phyloP scores from a whole-genome alignment of 805 yeast species.

The Myxozyma melibiosi region DNA sequence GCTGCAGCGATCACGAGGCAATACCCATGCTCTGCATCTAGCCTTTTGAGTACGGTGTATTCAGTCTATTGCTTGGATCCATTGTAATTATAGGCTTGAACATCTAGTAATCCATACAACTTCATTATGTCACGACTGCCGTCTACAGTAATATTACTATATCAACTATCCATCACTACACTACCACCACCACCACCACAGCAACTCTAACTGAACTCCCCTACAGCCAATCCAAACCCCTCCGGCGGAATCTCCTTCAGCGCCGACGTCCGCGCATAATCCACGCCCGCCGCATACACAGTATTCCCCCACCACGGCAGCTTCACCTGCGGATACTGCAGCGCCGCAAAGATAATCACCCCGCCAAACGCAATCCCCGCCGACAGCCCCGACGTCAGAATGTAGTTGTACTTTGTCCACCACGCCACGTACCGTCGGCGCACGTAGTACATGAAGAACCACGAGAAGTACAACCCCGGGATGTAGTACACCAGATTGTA shows the following conservation, averaged over 20 bases:
- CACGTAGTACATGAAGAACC: slow-evolving; percentile 57
- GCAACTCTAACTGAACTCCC: neutral
- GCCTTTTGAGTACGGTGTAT: slow-evolving; percentile 15
- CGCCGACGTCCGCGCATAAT: slow-evolving; percentile 16
- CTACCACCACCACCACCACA: neutral
- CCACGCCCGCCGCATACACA: slow-evolving; percentile 25
- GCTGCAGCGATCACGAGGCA: slow-evolving; percentile 1
- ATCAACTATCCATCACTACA: neutral
- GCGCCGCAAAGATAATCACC: slow-evolving; percentile 55
- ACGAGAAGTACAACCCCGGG: slow-evolving; percentile 43
- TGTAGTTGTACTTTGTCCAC: slow-evolving; percentile 77
- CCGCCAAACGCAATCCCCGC: slow-evolving; percentile 68
- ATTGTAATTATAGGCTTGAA: slow-evolving; percentile 8
- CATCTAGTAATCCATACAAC: neutral
- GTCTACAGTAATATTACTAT: too few species aligned
- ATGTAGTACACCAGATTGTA: slow-evolving; percentile 20
- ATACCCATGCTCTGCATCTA: neutral
- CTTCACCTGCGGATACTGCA: slow-evolving; percentile 42
- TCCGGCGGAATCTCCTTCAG: slow-evolving; percentile 8
- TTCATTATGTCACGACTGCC: too few species aligned
- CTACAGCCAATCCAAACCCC: slow-evolving; percentile 14
- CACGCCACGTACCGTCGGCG: slow-evolving; percentile 60
- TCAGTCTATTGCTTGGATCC: neutral
- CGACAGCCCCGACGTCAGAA: slow-evolving; percentile 64
- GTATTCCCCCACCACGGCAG: slow-evolving; percentile 62